phyloP scores from a whole-genome alignment of 2,329 filamentous ascomycete genomes.

The Fonsecaea multimorphosa region DNA sequence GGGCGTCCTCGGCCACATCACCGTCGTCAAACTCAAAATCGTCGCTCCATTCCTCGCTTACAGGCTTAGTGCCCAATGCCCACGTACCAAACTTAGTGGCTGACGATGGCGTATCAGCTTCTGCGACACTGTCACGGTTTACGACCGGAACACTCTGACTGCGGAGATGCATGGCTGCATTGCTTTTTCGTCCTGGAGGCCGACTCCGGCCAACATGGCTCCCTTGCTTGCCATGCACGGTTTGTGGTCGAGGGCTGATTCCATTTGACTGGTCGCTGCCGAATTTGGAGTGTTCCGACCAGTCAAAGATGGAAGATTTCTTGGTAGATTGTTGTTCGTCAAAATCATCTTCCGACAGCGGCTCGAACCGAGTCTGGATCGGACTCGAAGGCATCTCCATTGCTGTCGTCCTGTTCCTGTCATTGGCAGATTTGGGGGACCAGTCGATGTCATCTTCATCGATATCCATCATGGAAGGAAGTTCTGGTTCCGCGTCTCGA shows the following conservation, averaged over 20 bases:
- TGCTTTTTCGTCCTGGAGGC: slow-evolving; percentile 61
- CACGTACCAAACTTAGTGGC: slow-evolving; percentile 68
- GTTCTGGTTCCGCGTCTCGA: slow-evolving; percentile 28
- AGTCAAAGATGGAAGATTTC: slow-evolving; percentile 66
- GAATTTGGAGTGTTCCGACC: slow-evolving; percentile 64
- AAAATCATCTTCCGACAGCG: slow-evolving; percentile 28
- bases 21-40: slow-evolving; percentile 70
- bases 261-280: slow-evolving; percentile 60
- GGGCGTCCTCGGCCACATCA: slow-evolving; percentile 46
- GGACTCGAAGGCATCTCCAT: slow-evolving; percentile 11
- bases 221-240: slow-evolving; percentile 68
- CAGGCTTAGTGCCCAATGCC: slow-evolving; percentile 70
- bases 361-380: slow-evolving; percentile 28
- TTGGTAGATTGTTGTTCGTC: slow-evolving; percentile 47
- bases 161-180: slow-evolving; percentile 66
- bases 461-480: slow-evolving; percentile 31
- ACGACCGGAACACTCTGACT: slow-evolving; percentile 71
- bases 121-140: slow-evolving; percentile 56
- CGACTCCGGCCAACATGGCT: slow-evolving; percentile 63
- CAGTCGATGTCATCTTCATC: slow-evolving; percentile 37
- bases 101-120: slow-evolving; percentile 58
- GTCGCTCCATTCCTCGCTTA: slow-evolving; percentile 72
- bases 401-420: not conserved
- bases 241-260: slow-evolving; percentile 63
- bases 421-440: slow-evolving; percentile 32